phyloP scores from a whole-genome alignment of 768 basidiomycete species.

The Tulasnella sp. region DNA sequence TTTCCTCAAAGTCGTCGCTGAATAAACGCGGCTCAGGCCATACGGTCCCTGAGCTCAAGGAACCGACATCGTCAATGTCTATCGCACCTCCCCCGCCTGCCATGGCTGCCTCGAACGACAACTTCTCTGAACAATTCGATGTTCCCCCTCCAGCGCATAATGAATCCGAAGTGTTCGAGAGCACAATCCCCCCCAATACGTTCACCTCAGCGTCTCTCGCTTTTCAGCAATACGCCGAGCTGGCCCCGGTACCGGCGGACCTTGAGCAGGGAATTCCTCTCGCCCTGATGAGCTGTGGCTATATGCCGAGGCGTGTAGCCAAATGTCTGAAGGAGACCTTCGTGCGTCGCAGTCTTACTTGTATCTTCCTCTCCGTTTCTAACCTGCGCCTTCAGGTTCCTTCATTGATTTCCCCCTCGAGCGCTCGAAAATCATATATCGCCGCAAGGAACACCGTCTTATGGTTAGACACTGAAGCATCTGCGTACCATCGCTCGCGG shows the following conservation, averaged over 20 bases:
- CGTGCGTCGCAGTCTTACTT: neutral
- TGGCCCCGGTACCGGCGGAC: neutral
- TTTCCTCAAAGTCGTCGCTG: too few species aligned
- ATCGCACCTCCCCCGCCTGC: too few species aligned
- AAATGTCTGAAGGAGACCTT: neutral
- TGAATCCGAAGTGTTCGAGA: too few species aligned
- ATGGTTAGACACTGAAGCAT: neutral
- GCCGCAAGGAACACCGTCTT: neutral
- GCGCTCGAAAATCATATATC: neutral
- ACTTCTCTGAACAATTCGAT: too few species aligned
- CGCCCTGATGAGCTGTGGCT: neutral
- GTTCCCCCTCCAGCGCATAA: too few species aligned
- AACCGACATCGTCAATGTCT: too few species aligned
- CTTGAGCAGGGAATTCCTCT: neutral
- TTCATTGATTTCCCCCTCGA: neutral
- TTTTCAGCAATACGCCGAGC: neutral
- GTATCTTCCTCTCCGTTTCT: too few species aligned
- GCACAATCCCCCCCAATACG: too few species aligned
- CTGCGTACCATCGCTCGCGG: neutral
- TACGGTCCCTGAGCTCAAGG: too few species aligned
- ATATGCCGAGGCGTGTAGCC: neutral
- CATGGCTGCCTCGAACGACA: too few species aligned
- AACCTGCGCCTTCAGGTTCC: too few species aligned
- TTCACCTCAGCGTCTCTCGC: neutral
- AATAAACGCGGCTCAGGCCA: too few species aligned